Base-by-base conservation (phyloP, 495 filamentous ascomycete genomes). In the Baudoinia panamericana region DNA sequence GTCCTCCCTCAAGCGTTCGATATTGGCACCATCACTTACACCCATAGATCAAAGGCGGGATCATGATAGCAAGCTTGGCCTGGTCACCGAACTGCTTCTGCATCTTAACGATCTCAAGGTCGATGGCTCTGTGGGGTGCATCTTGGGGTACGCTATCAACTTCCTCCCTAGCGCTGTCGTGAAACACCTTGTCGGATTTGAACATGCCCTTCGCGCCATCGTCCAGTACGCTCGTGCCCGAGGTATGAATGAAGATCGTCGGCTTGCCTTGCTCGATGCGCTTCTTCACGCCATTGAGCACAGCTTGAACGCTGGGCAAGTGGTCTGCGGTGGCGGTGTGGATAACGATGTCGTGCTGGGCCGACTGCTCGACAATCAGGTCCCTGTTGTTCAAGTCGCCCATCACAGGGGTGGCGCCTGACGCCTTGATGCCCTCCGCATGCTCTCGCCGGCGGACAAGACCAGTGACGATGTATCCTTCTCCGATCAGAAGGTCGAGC, bases 91-190 rank as follows among this genome's bases (percentile, higher is more conserved):
- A 46, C 22, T 58, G 50, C 19, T 56, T 50, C 12, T 43, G 36
- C 6, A 48, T 55, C 7, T 46, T 44, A 24, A 64, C 17, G 32
- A 67, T 68, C 6, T 56, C 36, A 3, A 67, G 51, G 30, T 69
- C 63, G 10, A 67, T 54, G 8, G 46, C 29, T 5, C 65, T 61
- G 45, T 67, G 66, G 0, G 60, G 47, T 5, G 63, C 59, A 32
- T 45, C 35, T 23, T 61, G 56, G 0, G 64, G 46, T 4, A 67
- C 30, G 0, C 55, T 45, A 36, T 67, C 45, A 13, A 69, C 55
- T 7, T 55, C 46, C 2, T 46, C 49, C 0, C 46, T 50, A 1
- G 43, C 25, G 13, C 57, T 43, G 29, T 67, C 63, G 25, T 52
- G 39, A 41, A 39, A 50, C 18, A 50, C 45, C 24, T 31, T 39